Evolutionary conservation across 306 rosid genomes (phyloP).

Genomic region (Vicia faba): DNA sequence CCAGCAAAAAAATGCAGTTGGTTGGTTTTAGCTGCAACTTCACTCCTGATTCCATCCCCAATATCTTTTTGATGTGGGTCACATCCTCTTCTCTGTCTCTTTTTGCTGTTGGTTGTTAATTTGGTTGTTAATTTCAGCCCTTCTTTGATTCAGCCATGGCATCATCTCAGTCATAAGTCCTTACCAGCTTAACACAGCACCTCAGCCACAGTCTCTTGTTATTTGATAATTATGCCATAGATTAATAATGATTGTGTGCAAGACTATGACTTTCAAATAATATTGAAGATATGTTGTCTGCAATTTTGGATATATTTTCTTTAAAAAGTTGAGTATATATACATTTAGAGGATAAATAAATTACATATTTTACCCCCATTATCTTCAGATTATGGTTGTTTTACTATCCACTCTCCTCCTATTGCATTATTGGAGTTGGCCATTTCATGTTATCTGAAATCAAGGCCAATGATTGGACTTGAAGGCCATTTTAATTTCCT

Average conservation of each 20-base stretch:
- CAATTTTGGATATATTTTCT: neutral
- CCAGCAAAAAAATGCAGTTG: too few species aligned
- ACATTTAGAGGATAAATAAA: neutral
- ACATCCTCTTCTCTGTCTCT: neutral
- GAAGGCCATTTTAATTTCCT: slow-evolving; percentile 31
- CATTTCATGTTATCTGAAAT: neutral
- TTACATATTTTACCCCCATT: neutral
- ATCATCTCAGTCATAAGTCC: neutral
- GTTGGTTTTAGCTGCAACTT: too few species aligned
- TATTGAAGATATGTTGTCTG: neutral
- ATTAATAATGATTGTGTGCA: neutral
- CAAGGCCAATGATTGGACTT: slow-evolving; percentile 34
- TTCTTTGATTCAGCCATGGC: slow-evolving; percentile 1
- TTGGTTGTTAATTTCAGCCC: neutral
- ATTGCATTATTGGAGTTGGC: neutral
- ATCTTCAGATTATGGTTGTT: neutral
- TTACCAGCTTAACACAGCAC: neutral
- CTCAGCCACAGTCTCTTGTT: neutral
- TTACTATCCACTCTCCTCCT: neutral
- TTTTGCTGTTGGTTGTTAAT: neutral
- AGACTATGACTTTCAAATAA: neutral
- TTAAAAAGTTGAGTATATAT: neutral
- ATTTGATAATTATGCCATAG: slow-evolving; percentile 1
- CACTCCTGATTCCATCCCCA: too few species aligned
- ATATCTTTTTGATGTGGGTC: too few species aligned